phyloP scores from a whole-genome alignment of 805 yeast species.

The Clavispora carvajalis region DNA sequence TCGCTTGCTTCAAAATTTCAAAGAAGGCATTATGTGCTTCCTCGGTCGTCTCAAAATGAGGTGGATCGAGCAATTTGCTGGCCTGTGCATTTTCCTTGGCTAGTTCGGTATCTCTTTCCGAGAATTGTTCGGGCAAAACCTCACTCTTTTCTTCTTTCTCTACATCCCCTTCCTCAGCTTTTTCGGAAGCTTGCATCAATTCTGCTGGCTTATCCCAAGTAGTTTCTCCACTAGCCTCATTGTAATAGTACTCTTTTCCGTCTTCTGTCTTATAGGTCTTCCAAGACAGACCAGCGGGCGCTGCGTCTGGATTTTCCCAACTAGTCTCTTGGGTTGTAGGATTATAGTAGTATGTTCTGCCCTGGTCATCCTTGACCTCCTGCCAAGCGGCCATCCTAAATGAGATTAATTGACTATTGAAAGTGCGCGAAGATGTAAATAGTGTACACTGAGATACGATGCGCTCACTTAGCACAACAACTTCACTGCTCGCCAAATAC shows the following conservation, averaged over 20 bases:
- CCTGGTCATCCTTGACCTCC: slow-evolving; percentile 56
- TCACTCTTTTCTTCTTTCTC: slow-evolving; percentile 1
- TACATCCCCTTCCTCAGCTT: slow-evolving; percentile 6
- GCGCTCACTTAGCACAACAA: too few relatives aligned
- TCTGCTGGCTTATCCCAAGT: slow-evolving; percentile 77
- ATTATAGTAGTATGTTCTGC: slow-evolving; percentile 69
- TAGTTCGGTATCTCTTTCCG: slow-evolving; percentile 17
- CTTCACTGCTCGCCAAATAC: too few relatives aligned
- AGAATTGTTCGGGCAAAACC: slow-evolving; percentile 3
- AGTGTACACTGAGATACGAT: neutral
- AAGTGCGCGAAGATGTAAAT: slow-evolving; percentile 1
- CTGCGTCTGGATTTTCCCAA: slow-evolving; percentile 72
- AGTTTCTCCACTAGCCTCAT: slow-evolving; percentile 56
- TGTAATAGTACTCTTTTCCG: slow-evolving; percentile 64
- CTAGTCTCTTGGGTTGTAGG: slow-evolving; percentile 59
- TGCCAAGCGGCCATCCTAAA: slow-evolving; percentile 47
- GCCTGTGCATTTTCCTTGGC: slow-evolving; percentile 16
- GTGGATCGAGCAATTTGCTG: slow-evolving; percentile 22
- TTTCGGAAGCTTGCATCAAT: slow-evolving; percentile 16
- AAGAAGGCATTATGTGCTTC: slow-evolving; percentile 45
- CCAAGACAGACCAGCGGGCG: slow-evolving; percentile 20
- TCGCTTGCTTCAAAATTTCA: slow-evolving; percentile 46
- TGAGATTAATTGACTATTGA: neutral
- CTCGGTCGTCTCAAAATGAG: slow-evolving; percentile 16
- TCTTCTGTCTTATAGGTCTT: slow-evolving; percentile 50